Percentiles rank a stretch among this genome's conserved stretches.
Conservation (phyloP, 2,329 filamentous ascomycete species). For the Nemania sp. region DNA sequence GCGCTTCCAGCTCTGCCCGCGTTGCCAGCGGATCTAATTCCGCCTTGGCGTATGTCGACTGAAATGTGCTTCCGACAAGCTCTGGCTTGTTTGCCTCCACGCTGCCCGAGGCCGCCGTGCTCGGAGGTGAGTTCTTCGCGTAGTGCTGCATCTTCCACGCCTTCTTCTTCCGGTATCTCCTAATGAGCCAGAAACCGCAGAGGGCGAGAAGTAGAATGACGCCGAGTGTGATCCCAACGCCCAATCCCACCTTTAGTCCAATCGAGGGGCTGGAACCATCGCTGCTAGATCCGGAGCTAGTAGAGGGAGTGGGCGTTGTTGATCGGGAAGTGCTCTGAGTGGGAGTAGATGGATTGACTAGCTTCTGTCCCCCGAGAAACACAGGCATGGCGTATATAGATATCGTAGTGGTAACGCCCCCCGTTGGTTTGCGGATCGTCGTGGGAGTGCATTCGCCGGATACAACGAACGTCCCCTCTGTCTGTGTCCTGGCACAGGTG, state of each 20-base stretch:
- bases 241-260: background rate
- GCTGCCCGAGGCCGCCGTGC: background rate
- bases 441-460: slow-evolving; percentile 2
- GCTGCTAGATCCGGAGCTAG: background rate
- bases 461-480: slow-evolving; percentile 4
- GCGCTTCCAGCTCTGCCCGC: slow-evolving; percentile 6
- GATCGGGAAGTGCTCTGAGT: background rate
- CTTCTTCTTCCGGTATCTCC: background rate
- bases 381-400: slow-evolving; percentile 6
- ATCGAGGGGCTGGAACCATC: background rate
- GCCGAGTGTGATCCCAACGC: background rate
- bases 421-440: background rate
- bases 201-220: background rate
- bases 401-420: background rate
- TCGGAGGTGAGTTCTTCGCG: background rate
- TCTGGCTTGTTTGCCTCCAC: background rate
- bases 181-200: background rate
- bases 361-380: slow-evolving; percentile 3
- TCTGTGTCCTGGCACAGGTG: background rate
- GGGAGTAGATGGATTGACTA: background rate
- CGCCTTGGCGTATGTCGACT: background rate
- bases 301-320: background rate
- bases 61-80: background rate
- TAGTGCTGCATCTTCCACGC: background rate
- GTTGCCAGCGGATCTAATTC: background rate